Evolutionary conservation across 208 protist species (phyloP).

Genomic region (Wallacemonas collosoma): DNA sequence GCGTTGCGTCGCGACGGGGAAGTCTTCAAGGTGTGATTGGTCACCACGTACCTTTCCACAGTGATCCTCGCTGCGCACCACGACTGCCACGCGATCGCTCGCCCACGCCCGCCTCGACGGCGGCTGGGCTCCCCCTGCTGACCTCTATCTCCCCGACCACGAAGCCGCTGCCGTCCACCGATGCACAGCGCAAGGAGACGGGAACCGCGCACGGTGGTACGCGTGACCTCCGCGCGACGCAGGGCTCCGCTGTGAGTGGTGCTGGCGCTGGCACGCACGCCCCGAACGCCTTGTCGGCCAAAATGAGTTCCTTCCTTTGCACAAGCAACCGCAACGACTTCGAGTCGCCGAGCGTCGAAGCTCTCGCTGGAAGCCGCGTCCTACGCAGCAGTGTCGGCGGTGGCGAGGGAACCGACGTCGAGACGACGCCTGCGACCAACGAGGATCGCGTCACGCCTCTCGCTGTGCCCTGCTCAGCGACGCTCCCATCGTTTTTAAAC

Average conservation of each 20-base stretch:
- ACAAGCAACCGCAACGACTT: neutral
- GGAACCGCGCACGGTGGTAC: neutral
- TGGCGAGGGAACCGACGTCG: neutral
- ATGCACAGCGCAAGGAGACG: neutral
- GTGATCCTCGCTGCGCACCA: neutral
- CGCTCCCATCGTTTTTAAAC: neutral
- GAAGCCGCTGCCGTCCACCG: neutral
- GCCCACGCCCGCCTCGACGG: neutral
- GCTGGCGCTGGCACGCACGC: neutral
- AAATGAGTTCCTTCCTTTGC: conserved; percentile 5
- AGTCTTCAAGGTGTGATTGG: neutral
- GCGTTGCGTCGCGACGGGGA: neutral
- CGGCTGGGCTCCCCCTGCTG: neutral
- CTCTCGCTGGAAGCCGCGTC: neutral
- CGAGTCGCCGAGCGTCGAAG: neutral
- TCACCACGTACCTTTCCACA: neutral
- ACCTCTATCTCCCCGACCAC: neutral
- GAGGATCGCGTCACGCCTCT: neutral
- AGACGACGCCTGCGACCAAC: neutral
- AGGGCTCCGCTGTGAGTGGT: conserved; percentile 1
- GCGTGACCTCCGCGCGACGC: neutral
- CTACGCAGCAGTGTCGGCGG: neutral
- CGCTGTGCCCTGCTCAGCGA: conserved; percentile 9
- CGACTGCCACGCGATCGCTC: neutral
- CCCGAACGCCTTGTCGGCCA: neutral